Evolutionary conservation across 1,284 basidiomycete species (phyloP), one percentile per base, ranked within the genome.

Genomic region (Marasmius sp.): DNA sequence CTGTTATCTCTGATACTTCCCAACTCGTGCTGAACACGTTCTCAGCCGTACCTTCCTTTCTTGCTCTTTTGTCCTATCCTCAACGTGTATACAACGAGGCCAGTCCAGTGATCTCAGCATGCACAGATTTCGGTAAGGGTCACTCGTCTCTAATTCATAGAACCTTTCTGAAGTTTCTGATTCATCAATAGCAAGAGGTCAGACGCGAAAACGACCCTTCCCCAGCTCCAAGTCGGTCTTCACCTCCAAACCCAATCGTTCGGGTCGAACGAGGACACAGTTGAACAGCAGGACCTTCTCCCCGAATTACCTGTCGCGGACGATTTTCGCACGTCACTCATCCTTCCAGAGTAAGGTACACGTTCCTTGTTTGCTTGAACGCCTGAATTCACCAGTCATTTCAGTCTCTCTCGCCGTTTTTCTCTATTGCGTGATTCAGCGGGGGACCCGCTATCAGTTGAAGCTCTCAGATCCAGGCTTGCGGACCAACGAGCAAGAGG

Each of bases 321-420:
- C 77, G 85, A 92, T 74, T 93, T 93, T 77, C 86, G 91, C 66
- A 92, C 91, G 33, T 92, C 91, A 63, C 81, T 89, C 70, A 92
- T 93, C 67, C 77, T 93, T 60, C 91, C 91, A 72, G 89, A 89
- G 92, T 93, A 75, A 77, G 89, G 82, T 61, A 50, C 58, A 65
- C 61, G 62, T 65, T 58, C 53, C 63, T 59, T 60, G 62, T 58
- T 61, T 51, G 59, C 55, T 53, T 55, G 63, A 62, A 52, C 52
- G 53, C 52, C 51, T 64, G 63, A 65, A 41, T 58, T 37, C 18
- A 18, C 33, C 58, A 61, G 49, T 38, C 59, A 33, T 57, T 68
- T 60, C 71, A 93, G 92, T 71, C 85, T 94, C 62, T 83, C 89
- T 58, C 89, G 88, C 61, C 86, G 90, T 33, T 93, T 93, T 74